A percentile compares a stretch with the other conserved stretches of the same genome.
These are phyloP conservation scores for Dactylella cylindrospora DNA, from an alignment of 2,329 filamentous ascomycete species.

Conservation along the genomic window DNA sequence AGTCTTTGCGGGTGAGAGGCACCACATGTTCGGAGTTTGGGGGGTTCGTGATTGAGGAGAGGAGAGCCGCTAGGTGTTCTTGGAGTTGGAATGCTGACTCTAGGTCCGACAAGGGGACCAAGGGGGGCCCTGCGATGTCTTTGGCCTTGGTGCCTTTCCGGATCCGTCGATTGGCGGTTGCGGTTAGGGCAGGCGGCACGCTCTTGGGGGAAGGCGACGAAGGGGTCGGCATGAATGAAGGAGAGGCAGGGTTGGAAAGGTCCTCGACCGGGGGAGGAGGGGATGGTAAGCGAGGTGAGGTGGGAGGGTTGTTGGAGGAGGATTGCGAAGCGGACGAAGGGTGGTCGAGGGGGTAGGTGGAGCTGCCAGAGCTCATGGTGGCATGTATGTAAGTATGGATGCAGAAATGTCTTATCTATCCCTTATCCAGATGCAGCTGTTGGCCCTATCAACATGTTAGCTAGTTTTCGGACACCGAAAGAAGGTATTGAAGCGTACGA, in stretches of 20 bases:
- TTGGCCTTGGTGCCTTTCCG: slow-evolving; percentile 87
- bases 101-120: slow-evolving; percentile 69
- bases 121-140: slow-evolving; percentile 90
- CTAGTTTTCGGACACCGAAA: too few species aligned
- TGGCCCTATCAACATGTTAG: too few species aligned
- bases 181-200: slow-evolving; percentile 62
- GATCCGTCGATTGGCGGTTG: slow-evolving; percentile 69
- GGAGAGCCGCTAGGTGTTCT: slow-evolving; percentile 90
- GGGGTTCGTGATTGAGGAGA: slow-evolving; percentile 75
- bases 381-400: too few species aligned
- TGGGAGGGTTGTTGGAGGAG: slow-evolving; percentile 59
- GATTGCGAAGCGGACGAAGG: too few species aligned
- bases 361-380: not conserved
- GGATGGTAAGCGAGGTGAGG: slow-evolving; percentile 88
- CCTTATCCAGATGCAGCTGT: too few species aligned
- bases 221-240: slow-evolving; percentile 64
- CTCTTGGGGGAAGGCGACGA: slow-evolving; percentile 61
- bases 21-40: slow-evolving; percentile 59
- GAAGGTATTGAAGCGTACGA: too few species aligned
- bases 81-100: slow-evolving; percentile 97
- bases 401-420: too few species aligned
- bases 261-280: slow-evolving; percentile 94
- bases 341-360: too few species aligned
- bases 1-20: slow-evolving; percentile 74
- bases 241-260: slow-evolving; percentile 62